Base-by-base conservation (phyloP, 768 basidiomycete genomes). In the Boletus pseudopeckii region DNA sequence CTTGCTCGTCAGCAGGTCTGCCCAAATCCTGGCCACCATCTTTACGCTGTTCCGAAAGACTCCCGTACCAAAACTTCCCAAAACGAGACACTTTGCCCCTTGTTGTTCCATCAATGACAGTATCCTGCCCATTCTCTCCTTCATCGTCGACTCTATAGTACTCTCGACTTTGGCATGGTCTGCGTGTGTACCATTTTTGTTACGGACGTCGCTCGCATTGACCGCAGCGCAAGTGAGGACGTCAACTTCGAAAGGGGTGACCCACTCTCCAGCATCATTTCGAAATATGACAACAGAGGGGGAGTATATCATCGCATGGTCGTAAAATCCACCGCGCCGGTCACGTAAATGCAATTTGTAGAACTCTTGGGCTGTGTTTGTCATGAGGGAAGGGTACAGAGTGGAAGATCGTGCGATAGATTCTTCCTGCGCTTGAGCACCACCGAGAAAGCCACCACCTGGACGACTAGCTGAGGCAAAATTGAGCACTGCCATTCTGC, bases 391-490 rank as follows among this genome's bases (percentile, higher is more conserved):
- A 1, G 78, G 72, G 58, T 84, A 88, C 7, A 92, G 71, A 6
- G 84, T 86, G 11, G 88, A 89, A 5, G 87, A 81, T 39, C 89
- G 82, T 11, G 89, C 88, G 60, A 92, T 79, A 36, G 84, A 84
- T 67, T 92, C 89, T 66, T 92, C 90, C 61, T 92, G 89, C 2
- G 90, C 89, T 54, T 83, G 81, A 0, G 86, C 81, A 15, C 89
- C 90, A 51, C 69, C 76, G 53, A 80, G 76, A 69, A 92, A 90
- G 7, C 90, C 90, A 4, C 90, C 88, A 2, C 89, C 88, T 1
- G 86, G 84, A 36, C 82, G 81, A 47, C 79, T 85, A 4, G 89
- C 88, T 1, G 85, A 86, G 2, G 88, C 88, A 62, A 90, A 90
- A 64, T 85, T 90, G 28, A 91, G 79, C 15, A 90, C 70, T 18